Evolutionary conservation across 2,329 filamentous ascomycete species (phyloP), one percentile per base, ranked within the genome.

Genomic region (Beauveria sp.): DNA sequence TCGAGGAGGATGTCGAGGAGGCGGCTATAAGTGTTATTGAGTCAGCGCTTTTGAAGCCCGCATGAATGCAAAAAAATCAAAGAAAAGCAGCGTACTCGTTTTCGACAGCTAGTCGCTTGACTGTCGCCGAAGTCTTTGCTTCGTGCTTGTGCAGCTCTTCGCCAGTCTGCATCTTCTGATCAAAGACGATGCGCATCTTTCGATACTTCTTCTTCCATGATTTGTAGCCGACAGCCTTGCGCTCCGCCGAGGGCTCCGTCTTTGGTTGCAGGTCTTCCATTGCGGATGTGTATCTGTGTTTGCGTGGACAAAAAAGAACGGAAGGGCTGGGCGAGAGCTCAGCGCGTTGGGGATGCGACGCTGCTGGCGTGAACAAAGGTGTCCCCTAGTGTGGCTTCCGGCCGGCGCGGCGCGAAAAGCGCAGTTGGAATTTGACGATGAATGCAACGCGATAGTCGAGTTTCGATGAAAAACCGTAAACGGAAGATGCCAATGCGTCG

Each of bases 151-250:
- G 95, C 63, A 95, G 81, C 60, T 87, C 83, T 75, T 96, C 95
- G 72, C 91, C 90, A 66, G 91, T 86, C 62, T 87, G 84, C 84
- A 93, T 90, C 69, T 85, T 86, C 56, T 86, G 81, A 67, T 95
- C 89, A 70, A 95, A 96, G 30, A 81, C 79, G 72, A 88, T 81
- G 75, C 89, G 87, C 86, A 95, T 90, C 81, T 96, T 96, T 69
- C 89, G 88, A 74, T 96, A 99, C 80, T 99, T 99, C 78, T 96
- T 96, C 83, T 90, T 91, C 81, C 82, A 88, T 50, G 85, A 88
- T 70, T 85, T 87, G 73, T 87, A 85, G 78, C 82, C 69, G 76
- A 79, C 73, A 68, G 70, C 30, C 51, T 61, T 61, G 58, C 58
- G 67, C 67, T 72, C 53, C 69, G 69, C 54, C 81, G 61, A 72